Conservation (phyloP, 1,284 basidiomycete species). For the Clitocybe nebularis region DNA sequence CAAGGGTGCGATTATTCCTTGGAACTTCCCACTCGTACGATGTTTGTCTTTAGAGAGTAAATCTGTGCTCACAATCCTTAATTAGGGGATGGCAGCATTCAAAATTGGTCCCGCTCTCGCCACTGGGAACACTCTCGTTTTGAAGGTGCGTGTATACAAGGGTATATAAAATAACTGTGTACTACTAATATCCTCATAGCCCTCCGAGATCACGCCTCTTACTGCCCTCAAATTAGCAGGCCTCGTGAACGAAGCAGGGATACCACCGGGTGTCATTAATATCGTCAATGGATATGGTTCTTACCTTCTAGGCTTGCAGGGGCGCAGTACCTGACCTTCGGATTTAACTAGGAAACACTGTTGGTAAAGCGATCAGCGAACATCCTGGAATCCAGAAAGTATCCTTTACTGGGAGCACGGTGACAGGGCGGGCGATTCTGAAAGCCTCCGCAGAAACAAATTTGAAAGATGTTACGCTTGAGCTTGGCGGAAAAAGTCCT, state of each 20-base stretch:
- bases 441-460: constrained; percentile 74
- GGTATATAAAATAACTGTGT: background rate
- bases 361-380: constrained; percentile 47
- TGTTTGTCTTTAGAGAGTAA: background rate
- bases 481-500: constrained; percentile 84
- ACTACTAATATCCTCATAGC: constrained; percentile 25
- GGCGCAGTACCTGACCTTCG: background rate
- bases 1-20: constrained; percentile 77
- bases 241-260: constrained; percentile 55
- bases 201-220: constrained; percentile 88
- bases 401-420: constrained; percentile 74
- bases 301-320: background rate
- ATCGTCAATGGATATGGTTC: constrained; percentile 75
- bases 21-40: constrained; percentile 38
- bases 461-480: constrained; percentile 80
- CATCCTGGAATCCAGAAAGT: constrained; percentile 72
- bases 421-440: constrained; percentile 78
- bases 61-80: constrained; percentile 43
- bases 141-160: constrained; percentile 47
- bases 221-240: constrained; percentile 61
- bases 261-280: constrained; percentile 70
- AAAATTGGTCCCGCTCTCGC: constrained; percentile 86
- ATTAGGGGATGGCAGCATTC: constrained; percentile 64
- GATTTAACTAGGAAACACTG: constrained; percentile 33
- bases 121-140: constrained; percentile 76